Evolutionary conservation across 805 yeast genomes (phyloP).

Genomic region (Cyberlindnera subsufficiens): DNA sequence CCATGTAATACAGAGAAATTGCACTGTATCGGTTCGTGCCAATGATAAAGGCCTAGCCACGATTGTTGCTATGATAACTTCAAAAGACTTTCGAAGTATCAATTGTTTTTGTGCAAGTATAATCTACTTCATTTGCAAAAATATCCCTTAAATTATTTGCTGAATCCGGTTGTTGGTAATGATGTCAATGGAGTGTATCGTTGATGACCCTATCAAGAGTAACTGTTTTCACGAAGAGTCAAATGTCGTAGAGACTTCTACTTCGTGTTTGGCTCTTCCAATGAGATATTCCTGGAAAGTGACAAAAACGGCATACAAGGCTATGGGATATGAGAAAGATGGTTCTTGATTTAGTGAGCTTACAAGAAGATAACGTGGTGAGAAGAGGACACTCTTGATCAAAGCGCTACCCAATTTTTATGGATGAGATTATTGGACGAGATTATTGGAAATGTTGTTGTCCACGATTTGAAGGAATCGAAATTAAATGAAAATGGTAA

Average conservation of each 20-base stretch:
- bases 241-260: constrained; percentile 50
- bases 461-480: constrained; percentile 14
- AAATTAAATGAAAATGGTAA: constrained; percentile 1
- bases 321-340: constrained; percentile 43
- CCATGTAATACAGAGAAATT: too few species aligned
- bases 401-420: constrained; percentile 42
- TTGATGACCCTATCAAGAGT: too few species aligned
- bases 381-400: constrained; percentile 2
- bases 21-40: too few species aligned
- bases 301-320: constrained; percentile 56
- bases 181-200: constrained; percentile 32
- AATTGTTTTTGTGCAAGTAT: too few species aligned
- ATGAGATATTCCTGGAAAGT: constrained; percentile 40
- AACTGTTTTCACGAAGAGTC: constrained; percentile 26
- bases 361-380: constrained; percentile 21
- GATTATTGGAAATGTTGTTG: constrained; percentile 40
- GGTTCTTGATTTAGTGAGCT: constrained; percentile 1
- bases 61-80: too few species aligned
- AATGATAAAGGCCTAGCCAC: too few species aligned
- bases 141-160: too few species aligned
- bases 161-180: constrained; percentile 50
- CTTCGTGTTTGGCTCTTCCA: constrained; percentile 56
- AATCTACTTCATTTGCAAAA: too few species aligned
- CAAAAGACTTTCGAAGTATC: too few species aligned
- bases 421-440: constrained; percentile 57